Conservation (phyloP, 2,329 filamentous ascomycete species). For the Daldinia sp. region DNA sequence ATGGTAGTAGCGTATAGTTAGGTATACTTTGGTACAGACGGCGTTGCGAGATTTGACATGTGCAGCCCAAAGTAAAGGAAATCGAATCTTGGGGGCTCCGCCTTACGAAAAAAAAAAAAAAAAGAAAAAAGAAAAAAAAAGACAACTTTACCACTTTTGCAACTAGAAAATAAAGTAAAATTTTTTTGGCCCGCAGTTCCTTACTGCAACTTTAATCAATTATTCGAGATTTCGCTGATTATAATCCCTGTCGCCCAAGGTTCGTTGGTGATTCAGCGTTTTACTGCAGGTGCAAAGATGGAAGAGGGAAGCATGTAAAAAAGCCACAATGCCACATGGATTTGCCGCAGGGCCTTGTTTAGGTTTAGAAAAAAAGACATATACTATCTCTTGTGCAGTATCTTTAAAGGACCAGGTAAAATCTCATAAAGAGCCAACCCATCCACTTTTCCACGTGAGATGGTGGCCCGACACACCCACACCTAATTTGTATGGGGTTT, state of each 20-base stretch:
- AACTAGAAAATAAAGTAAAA: no score
- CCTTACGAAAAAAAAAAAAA: not conserved
- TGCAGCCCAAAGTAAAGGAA: conserved; percentile 10
- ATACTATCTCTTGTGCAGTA: not conserved
- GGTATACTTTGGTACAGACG: not conserved
- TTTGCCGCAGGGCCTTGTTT: conserved; percentile 22
- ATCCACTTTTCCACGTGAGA: no score
- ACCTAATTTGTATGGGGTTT: no score
- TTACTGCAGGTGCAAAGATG: not conserved
- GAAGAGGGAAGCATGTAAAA: conserved; percentile 9
- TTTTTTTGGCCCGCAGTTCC: conserved; percentile 24
- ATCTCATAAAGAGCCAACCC: no score
- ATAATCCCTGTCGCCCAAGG: conserved; percentile 9
- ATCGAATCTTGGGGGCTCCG: not conserved
- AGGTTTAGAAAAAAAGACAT: not conserved
- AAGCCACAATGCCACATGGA: conserved; percentile 36
- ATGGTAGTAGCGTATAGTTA: not conserved
- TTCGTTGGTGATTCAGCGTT: conserved; percentile 22
- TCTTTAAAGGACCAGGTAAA: no score
- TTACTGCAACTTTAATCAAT: conserved; percentile 36
- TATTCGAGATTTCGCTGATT: conserved; percentile 31
- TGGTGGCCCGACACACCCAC: no score
- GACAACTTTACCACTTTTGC: no score
- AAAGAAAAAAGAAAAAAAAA: not conserved
- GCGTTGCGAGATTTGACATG: conserved; percentile 30